phyloP scores from a whole-genome alignment of 768 basidiomycete genomes.

The Lactarius trivialis region DNA sequence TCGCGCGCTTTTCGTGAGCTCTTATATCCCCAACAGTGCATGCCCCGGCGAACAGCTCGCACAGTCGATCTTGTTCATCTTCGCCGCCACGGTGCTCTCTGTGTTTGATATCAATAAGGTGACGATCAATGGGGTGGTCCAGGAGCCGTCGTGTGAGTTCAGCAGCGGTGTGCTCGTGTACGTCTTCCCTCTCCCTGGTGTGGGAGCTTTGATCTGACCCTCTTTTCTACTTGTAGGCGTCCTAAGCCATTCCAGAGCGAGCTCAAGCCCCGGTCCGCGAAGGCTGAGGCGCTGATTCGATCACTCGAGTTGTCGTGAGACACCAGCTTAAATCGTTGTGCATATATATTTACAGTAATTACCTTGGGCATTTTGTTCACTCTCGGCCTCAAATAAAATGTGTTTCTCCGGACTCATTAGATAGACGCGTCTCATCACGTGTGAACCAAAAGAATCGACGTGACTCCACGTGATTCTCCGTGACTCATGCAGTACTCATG shows the following conservation, averaged over 20 bases:
- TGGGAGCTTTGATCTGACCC: neutral
- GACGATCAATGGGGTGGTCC: conserved; percentile 17
- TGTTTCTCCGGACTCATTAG: no score
- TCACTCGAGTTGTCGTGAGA: conserved; percentile 2
- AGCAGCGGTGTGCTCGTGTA: conserved; percentile 21
- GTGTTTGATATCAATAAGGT: conserved; percentile 22
- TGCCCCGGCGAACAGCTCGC: conserved; percentile 24
- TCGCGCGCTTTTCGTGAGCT: neutral
- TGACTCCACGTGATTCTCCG: no score
- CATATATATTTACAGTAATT: no score
- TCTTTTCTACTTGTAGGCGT: conserved; percentile 10
- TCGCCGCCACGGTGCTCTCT: conserved; percentile 20
- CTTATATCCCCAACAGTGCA: conserved; percentile 1
- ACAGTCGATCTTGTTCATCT: conserved; percentile 22
- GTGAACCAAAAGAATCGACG: no score
- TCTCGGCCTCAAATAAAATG: no score
- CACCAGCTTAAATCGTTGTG: neutral
- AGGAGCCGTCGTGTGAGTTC: conserved; percentile 17
- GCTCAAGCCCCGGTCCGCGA: conserved; percentile 23
- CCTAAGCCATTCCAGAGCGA: conserved; percentile 25
- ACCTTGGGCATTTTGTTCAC: no score
- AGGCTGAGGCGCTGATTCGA: conserved; percentile 19
- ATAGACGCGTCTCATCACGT: no score
- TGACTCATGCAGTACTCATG: no score
- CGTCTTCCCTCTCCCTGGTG: neutral